These are phyloP conservation scores for Neonectria faginata DNA, from an alignment of 2,329 filamentous ascomycete species.

Conservation along the genomic window DNA sequence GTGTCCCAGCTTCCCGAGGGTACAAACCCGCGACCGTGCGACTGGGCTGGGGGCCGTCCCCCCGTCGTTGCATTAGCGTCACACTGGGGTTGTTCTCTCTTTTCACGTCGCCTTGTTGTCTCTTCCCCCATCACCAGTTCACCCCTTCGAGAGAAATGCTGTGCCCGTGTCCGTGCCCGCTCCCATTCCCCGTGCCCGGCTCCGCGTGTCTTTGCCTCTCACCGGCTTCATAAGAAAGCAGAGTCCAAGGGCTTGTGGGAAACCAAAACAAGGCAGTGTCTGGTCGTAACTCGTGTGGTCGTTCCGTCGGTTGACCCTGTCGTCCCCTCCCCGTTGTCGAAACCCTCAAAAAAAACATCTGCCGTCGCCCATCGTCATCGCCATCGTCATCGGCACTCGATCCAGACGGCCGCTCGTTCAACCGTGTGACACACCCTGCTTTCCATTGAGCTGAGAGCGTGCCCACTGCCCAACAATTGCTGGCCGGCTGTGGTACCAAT, in stretches of 20 bases:
- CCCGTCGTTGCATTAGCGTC: slow-evolving; percentile 36
- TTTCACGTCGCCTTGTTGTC: slow-evolving; percentile 42
- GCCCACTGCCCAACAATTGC: neutral
- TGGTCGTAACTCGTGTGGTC: slow-evolving; percentile 7
- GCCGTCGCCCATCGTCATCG: neutral
- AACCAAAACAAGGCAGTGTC: slow-evolving; percentile 4
- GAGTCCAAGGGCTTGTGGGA: slow-evolving; percentile 35
- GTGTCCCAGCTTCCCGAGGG: slow-evolving; percentile 14
- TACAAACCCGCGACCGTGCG: slow-evolving; percentile 33
- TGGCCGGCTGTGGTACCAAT: slow-evolving; percentile 4
- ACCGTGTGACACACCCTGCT: neutral
- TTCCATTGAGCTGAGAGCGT: neutral
- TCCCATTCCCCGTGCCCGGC: slow-evolving; percentile 23
- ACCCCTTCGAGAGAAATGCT: slow-evolving; percentile 25
- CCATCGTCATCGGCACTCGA: neutral
- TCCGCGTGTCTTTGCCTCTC: slow-evolving; percentile 46
- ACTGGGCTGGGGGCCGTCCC: slow-evolving; percentile 29
- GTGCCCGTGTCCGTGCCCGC: too few species aligned
- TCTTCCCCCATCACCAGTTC: slow-evolving; percentile 40
- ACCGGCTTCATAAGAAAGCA: slow-evolving; percentile 48
- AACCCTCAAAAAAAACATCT: neutral
- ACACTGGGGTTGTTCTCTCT: slow-evolving; percentile 45
- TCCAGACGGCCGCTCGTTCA: neutral
- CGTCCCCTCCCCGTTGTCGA: slow-evolving; percentile 1
- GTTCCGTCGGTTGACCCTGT: slow-evolving; percentile 12